Percentiles rank a stretch among this genome's conserved stretches.
Conservation (phyloP, 495 filamentous ascomycete species). For the Penicillium turbatum region DNA sequence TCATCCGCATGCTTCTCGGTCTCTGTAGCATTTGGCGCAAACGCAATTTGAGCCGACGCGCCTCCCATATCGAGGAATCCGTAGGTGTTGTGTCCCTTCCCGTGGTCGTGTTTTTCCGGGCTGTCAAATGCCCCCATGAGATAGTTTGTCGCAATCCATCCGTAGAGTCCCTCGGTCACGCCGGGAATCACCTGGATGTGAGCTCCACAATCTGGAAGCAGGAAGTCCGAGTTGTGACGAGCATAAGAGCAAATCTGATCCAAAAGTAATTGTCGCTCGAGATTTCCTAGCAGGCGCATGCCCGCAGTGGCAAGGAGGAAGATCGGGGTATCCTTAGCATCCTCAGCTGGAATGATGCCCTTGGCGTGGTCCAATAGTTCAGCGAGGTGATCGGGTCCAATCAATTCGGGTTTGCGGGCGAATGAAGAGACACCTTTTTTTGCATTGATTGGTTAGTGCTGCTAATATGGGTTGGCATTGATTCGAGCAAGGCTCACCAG, state of each 20-base stretch:
- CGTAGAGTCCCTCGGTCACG: slow-evolving; percentile 96
- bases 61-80: slow-evolving; percentile 99
- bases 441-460: slow-evolving; percentile 4
- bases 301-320: slow-evolving; percentile 97
- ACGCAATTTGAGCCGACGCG: slow-evolving; percentile 95
- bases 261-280: slow-evolving; percentile 66
- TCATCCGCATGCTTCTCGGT: slow-evolving; percentile 86
- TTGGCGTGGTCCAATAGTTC: slow-evolving; percentile 78
- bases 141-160: slow-evolving; percentile 99
- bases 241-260: slow-evolving; percentile 81
- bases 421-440: slow-evolving; percentile 80
- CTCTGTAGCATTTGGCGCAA: slow-evolving; percentile 91
- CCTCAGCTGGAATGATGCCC: slow-evolving; percentile 71
- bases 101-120: slow-evolving; percentile 68
- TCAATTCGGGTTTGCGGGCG: slow-evolving; percentile 65
- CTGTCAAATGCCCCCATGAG: slow-evolving; percentile 87
- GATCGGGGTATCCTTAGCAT: slow-evolving; percentile 78
- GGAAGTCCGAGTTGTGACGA: slow-evolving; percentile 71
- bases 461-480: not conserved
- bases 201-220: slow-evolving; percentile 80
- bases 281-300: slow-evolving; percentile 79
- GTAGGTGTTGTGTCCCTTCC: slow-evolving; percentile 91
- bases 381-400: slow-evolving; percentile 78
- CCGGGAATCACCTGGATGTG: slow-evolving; percentile 95
- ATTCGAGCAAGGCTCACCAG: slow-evolving; percentile 49